These are phyloP conservation scores for Helichrysum umbraculigerum DNA, from an alignment of 129 eudicot genomes.

Conservation along the genomic window DNA sequence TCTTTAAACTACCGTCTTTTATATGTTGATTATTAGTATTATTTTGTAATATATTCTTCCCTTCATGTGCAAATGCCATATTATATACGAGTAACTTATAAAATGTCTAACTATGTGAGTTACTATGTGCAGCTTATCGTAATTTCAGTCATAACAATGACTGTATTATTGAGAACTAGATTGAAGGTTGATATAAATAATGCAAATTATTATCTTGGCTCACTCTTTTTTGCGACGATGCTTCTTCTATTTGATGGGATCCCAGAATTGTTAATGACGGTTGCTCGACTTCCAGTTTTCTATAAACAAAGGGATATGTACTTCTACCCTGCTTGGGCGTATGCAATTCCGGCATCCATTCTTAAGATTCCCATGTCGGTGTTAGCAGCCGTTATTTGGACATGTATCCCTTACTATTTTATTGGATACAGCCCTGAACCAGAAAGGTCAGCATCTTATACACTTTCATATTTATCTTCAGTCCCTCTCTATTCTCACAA, in stretches of 20 bases:
- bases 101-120: background rate
- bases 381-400: conserved; percentile 52
- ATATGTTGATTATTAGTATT: background rate
- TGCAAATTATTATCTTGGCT: conserved; percentile 71
- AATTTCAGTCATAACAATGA: conserved; percentile 55
- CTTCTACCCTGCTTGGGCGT: conserved; percentile 91
- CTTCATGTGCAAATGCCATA: too few relatives aligned
- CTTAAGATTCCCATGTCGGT: conserved; percentile 67
- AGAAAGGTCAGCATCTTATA: conserved; percentile 58
- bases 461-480: background rate
- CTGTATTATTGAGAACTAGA: conserved; percentile 62
- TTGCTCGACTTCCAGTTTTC: conserved; percentile 67
- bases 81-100: too few relatives aligned
- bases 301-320: conserved; percentile 76
- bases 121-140: conserved; percentile 58
- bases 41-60: too few relatives aligned
- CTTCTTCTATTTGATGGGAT: conserved; percentile 66
- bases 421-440: conserved; percentile 78
- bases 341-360: conserved; percentile 69
- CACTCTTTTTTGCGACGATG: conserved; percentile 54
- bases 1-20: background rate
- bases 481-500: too few relatives aligned
- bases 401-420: conserved; percentile 60
- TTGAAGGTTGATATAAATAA: conserved; percentile 49
- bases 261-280: conserved; percentile 67